These are phyloP conservation scores for Phaffomyces antillensis DNA, from an alignment of 805 yeast species.

Conservation along the genomic window DNA sequence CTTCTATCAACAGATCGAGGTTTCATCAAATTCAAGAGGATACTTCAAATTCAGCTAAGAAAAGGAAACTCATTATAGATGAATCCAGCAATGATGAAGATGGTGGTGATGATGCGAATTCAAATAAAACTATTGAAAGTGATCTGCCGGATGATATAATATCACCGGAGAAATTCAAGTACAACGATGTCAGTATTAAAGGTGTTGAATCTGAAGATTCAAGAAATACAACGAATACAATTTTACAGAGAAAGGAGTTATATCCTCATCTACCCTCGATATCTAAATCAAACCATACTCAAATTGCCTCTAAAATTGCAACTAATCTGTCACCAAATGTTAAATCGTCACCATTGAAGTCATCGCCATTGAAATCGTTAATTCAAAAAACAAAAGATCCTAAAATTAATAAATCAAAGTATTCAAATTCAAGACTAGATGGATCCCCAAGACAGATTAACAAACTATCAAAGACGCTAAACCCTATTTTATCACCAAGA, in stretches of 20 bases:
- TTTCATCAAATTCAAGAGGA: neutral
- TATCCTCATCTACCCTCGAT: neutral
- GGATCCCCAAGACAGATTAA: too few species aligned
- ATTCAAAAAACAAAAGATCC: too few species aligned
- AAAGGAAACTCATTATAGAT: neutral
- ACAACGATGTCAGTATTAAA: conserved; percentile 13
- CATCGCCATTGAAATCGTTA: neutral
- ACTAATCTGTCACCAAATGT: neutral
- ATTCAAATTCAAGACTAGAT: too few species aligned
- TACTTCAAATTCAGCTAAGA: neutral
- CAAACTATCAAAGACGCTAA: too few species aligned
- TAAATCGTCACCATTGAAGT: neutral
- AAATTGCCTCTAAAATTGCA: too few species aligned
- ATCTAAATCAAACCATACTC: too few species aligned
- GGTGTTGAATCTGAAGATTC: conserved; percentile 1
- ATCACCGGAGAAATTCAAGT: conserved; percentile 21
- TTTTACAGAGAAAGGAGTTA: conserved; percentile 4
- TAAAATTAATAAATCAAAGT: too few species aligned
- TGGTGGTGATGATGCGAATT: conserved; percentile 5
- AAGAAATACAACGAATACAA: neutral
- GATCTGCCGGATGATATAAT: conserved; percentile 19
- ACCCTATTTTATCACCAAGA: too few species aligned
- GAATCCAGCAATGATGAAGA: neutral
- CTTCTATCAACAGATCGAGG: neutral
- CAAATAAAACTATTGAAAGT: conserved; percentile 16